phyloP scores from a whole-genome alignment of 2,329 filamentous ascomycete species.

The Claviceps pusilla region DNA sequence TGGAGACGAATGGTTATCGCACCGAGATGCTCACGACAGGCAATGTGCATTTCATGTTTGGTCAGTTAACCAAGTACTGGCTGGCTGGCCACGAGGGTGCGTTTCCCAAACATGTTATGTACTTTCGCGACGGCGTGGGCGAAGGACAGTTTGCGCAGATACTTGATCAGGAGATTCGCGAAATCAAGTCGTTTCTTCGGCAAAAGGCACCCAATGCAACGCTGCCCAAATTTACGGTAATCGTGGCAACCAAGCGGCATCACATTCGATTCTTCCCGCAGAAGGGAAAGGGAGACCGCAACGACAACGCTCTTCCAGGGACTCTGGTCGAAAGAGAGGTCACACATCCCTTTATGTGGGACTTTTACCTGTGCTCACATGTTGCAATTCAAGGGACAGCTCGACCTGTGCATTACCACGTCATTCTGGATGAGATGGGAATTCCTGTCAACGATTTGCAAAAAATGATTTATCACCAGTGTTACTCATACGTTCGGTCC shows the following conservation, averaged over 20 bases:
- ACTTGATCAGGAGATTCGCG: conserved; percentile 57
- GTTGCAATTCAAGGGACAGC: conserved; percentile 85
- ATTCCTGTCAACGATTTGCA: conserved; percentile 57
- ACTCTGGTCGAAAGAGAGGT: conserved; percentile 77
- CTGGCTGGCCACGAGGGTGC: conserved; percentile 29
- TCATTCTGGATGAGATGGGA: conserved; percentile 67
- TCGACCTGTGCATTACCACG: conserved; percentile 81
- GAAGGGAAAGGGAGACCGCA: conserved; percentile 46
- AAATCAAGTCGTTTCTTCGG: conserved; percentile 49
- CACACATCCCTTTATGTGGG: conserved; percentile 82
- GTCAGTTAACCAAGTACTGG: conserved; percentile 52
- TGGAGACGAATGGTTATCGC: conserved; percentile 70
- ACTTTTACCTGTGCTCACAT: conserved; percentile 56
- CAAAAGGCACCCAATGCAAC: conserved; percentile 21
- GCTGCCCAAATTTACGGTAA: conserved; percentile 59
- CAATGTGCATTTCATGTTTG: conserved; percentile 54
- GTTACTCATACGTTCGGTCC: conserved; percentile 81
- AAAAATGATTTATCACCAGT: conserved; percentile 85
- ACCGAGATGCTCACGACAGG: conserved; percentile 59
- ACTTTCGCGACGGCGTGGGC: conserved; percentile 83
- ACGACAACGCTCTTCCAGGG: conserved; percentile 71
- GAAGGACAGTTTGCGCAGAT: conserved; percentile 76
- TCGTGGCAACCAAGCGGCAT: conserved; percentile 85
- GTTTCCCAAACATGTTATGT: conserved; percentile 61
- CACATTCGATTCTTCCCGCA: conserved; percentile 85